Evolutionary conservation across 2,329 filamentous ascomycete species (phyloP), one percentile per base, ranked within the genome.

Genomic region (Trichophyton equinum): DNA sequence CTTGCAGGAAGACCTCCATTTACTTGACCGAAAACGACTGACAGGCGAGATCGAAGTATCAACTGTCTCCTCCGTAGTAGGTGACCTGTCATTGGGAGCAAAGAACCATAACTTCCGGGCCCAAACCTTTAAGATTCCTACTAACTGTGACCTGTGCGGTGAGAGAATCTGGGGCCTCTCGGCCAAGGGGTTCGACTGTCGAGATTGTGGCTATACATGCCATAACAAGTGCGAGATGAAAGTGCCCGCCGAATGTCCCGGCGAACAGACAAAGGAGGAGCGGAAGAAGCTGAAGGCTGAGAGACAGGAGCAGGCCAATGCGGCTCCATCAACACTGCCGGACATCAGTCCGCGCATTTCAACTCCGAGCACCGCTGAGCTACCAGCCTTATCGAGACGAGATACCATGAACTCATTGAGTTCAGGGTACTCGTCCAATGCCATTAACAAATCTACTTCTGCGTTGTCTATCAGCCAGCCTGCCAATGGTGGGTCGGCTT

Each of bases 211-310:
- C 38, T 99, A 96, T 75, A 96, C 91, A 1, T 99, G 94, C 71
- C 94, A 99, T 75, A 95, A 86, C 78, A 99, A 99, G 76, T 99
- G 94, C 73, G 90, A 99, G 77, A 94, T 99, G 87, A 99, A 97
- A 75, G 94, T 97, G 0, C 91, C 94, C 0, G 88, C 94, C 6
- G 89, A 96, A 71, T 99, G 94, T 70, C 94, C 94, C 0, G 94
- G 94, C 57, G 94, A 97, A 70, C 85, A 94, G 71, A 86, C 81
- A 64, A 99, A 97, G 74, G 94, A 97, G 64, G 91, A 96, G 68
- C 91, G 86, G 77, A 99, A 96, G 79, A 95, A 91, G 69, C 80
- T 95, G 47, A 97, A 97, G 75, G 81, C 82, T 47, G 87, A 91
- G 71, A 83, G 91, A 63, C 92, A 97, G 75, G 86, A 88, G 62